Base-by-base conservation (phyloP, 257 asterid species). In the Fraxinus pennsylvanica region DNA sequence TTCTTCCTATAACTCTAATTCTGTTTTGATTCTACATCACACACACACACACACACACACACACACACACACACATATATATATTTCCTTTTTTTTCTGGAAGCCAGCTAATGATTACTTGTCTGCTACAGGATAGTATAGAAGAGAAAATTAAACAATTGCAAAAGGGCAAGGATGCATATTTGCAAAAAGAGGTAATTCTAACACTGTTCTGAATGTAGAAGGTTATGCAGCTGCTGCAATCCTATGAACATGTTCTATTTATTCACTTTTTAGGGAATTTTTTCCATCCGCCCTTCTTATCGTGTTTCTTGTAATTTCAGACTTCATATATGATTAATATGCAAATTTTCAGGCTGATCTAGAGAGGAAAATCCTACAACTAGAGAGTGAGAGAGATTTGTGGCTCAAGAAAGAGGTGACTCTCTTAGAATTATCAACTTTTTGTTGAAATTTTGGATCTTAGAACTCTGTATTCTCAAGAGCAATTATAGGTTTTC, bases 341-440 rank as follows among this genome's bases (percentile, higher is more conserved):
- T 83, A 70, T 80, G 74, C 33, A 38, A 47, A 66, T 39, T 75
- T 79, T 74, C 85, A 88, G 92, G 88, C 84, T 84, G 81, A 70
- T 72, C 79, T 87, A 47, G 86, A 87, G 81, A 72, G 39, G 41
- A 66, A 82, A 81, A 84, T 89, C 75, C 75, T 81, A 52, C 85
- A 85, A 71, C 75, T 89, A 69, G 84, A 82, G 86, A 79, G 47
- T 82, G 97, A 87, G 75, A 87, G 86, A 73, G 81, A 82, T 59
- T 80, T 86, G 30, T 92, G 96, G 90, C 78, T 77, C 81, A 85
- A 82, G 73, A 88, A 87, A 79, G 97, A 89, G 96, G 96, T 91
- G 79, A 74, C 21, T 79, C 52, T 78, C 73, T 39, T 77, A 61
- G 25, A 63, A 68, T 79, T 59, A 39, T 32, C 22, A 32, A 74